These are phyloP conservation scores for Pogostemon cablin DNA, from an alignment of 257 asterid species.

Conservation along the genomic window DNA sequence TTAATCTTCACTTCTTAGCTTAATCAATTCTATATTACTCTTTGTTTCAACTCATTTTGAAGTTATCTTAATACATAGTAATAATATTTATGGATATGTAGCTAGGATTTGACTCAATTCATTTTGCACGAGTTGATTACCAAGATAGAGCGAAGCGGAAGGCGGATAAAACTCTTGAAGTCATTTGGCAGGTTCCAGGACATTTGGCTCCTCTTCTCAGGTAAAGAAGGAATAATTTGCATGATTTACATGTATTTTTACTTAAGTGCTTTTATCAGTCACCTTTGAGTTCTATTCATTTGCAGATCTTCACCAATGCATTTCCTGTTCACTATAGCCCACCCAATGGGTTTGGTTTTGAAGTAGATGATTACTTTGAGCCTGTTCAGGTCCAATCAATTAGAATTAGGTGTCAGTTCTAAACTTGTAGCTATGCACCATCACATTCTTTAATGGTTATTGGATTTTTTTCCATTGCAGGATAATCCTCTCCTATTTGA, in stretches of 20 bases:
- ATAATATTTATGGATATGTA: constrained; percentile 31
- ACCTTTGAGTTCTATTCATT: constrained; percentile 24
- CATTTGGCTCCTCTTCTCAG: constrained; percentile 81
- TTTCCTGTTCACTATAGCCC: constrained; percentile 85
- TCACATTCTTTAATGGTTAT: constrained; percentile 1
- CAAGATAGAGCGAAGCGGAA: constrained; percentile 82
- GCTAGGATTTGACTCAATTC: constrained; percentile 87
- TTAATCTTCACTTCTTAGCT: background rate
- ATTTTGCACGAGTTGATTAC: constrained; percentile 88
- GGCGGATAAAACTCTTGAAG: constrained; percentile 78
- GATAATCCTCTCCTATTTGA: constrained; percentile 75
- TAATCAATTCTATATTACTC: background rate
- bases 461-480: constrained; percentile 46
- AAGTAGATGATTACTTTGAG: constrained; percentile 47
- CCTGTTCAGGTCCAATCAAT: constrained; percentile 72
- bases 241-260: background rate
- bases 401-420: constrained; percentile 19
- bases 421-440: background rate
- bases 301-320: constrained; percentile 79
- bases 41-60: background rate
- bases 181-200: constrained; percentile 82
- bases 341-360: constrained; percentile 75
- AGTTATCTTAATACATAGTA: constrained; percentile 4
- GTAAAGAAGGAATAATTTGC: constrained; percentile 34
- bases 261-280: constrained; percentile 26